Conservation (phyloP, 108 stramenopile species). For the Fragilaria crotonensis region DNA sequence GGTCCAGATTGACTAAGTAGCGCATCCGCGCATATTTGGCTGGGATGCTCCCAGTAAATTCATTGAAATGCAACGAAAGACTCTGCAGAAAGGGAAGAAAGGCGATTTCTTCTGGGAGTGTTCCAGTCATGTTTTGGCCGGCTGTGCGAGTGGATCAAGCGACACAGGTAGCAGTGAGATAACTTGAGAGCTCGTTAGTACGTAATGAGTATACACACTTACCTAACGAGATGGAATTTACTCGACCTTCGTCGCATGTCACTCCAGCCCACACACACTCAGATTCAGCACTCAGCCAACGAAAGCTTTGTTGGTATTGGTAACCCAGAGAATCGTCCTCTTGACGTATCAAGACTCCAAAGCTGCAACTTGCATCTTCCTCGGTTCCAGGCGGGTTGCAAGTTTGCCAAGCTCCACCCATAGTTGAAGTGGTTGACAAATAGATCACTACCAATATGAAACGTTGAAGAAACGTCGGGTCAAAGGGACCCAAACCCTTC, state of each 20-base stretch:
- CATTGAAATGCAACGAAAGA: slow-evolving; percentile 16
- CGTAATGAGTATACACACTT: no score
- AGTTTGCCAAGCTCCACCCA: slow-evolving; percentile 22
- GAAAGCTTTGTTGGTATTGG: background rate
- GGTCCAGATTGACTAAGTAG: background rate
- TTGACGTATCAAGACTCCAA: background rate
- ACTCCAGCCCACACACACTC: slow-evolving; percentile 61
- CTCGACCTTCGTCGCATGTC: slow-evolving; percentile 21
- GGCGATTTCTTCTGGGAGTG: slow-evolving; percentile 20
- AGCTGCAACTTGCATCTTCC: slow-evolving; percentile 7
- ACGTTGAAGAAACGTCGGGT: slow-evolving; percentile 44
- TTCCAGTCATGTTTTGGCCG: slow-evolving; percentile 17
- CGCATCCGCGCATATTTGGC: background rate
- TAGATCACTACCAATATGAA: slow-evolving; percentile 46
- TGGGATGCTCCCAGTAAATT: slow-evolving; percentile 25
- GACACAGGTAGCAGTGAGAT: no score
- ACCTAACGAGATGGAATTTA: background rate
- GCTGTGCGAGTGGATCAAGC: no score
- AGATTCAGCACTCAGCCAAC: slow-evolving; percentile 36
- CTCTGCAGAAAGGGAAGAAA: slow-evolving; percentile 16
- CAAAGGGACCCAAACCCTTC: slow-evolving; percentile 25
- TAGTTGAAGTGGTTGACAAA: slow-evolving; percentile 14
- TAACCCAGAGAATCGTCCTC: slow-evolving; percentile 4
- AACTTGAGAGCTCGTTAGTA: no score
- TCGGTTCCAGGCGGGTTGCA: slow-evolving; percentile 23